Evolutionary conservation across 192 early-diverging fungal species (phyloP), one percentile per base, ranked within the genome.

Genomic region (Linnemannia zychae): DNA sequence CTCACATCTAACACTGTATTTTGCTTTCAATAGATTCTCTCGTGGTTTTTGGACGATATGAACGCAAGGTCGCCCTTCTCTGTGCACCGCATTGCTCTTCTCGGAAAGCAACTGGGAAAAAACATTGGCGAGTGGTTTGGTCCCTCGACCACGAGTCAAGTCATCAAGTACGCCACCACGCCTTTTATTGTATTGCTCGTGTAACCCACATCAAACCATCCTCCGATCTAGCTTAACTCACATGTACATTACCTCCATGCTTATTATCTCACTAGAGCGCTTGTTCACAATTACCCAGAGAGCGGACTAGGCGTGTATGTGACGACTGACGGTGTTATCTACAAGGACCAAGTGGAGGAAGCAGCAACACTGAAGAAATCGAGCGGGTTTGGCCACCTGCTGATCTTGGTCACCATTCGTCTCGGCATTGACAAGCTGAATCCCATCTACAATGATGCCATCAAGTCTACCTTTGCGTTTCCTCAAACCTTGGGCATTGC

Each of bases 121-220:
- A 92, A 95, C 44, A 95, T 99, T 82, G 98, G 98, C 34, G 93
- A 98, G 87, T 99, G 98, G 98, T 99, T 99, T 91, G 98, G 98
- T 0, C 98, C 98, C 2, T 93, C 92, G 37, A 98, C 95, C 18
- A 95, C 95, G 16, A 94, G 94, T 24, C 95, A 96, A 76, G 94
- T 94, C 37, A 91, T 95, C 4, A 93, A 93, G 95, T 95, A 91
- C 72, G 89, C 13, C 57, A 13, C 22, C 28, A 28, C 2, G 15
- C 3, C 12, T 34, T 3, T 78, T 65, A 18, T 31, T 37, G 17
- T 24, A 65, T 16, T 84, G 67, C n/a, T 77, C 22, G n/a, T 53
- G 24, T 49, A 57, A 52, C 37, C 46, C 0, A 33, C 12, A 7
- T 40, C 37, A 57, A 57, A 57, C 37, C 4, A 44, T 24, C 33